Conservation (phyloP, 495 filamentous ascomycete species). For the Aspergillus heteromorphus region DNA sequence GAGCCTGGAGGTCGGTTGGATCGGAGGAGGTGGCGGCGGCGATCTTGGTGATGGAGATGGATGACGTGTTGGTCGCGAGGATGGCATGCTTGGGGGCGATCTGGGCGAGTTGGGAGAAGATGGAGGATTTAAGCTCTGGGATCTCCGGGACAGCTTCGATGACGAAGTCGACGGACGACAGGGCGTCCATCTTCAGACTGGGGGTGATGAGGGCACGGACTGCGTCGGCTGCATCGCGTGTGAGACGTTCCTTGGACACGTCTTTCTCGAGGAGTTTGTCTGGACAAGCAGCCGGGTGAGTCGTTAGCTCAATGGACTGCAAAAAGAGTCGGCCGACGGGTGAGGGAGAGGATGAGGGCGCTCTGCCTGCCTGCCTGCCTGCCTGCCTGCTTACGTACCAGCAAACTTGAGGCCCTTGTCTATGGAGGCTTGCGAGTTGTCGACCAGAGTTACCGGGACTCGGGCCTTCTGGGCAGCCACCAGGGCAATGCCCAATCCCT, state of each 20-base stretch:
- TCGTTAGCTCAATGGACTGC: neutral
- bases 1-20: constrained; percentile 71
- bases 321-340: neutral
- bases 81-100: constrained; percentile 84
- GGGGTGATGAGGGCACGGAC: constrained; percentile 62
- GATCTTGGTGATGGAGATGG: constrained; percentile 94
- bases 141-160: constrained; percentile 98
- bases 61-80: constrained; percentile 95
- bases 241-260: constrained; percentile 75
- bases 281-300: constrained; percentile 20
- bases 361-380: neutral
- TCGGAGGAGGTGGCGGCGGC: constrained; percentile 75
- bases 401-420: constrained; percentile 91
- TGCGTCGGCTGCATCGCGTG: constrained; percentile 68
- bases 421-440: constrained; percentile 78
- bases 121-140: constrained; percentile 73
- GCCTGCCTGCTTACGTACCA: constrained; percentile 44
- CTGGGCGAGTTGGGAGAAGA: constrained; percentile 79
- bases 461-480: constrained; percentile 83
- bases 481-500: constrained; percentile 95
- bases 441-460: constrained; percentile 82
- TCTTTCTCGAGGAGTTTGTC: constrained; percentile 93
- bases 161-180: constrained; percentile 87
- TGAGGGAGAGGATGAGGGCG: too few relatives aligned
- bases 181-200: constrained; percentile 68